Evolutionary conservation across 441 rosid species (phyloP).

Genomic region (Brassica hybrid): DNA sequence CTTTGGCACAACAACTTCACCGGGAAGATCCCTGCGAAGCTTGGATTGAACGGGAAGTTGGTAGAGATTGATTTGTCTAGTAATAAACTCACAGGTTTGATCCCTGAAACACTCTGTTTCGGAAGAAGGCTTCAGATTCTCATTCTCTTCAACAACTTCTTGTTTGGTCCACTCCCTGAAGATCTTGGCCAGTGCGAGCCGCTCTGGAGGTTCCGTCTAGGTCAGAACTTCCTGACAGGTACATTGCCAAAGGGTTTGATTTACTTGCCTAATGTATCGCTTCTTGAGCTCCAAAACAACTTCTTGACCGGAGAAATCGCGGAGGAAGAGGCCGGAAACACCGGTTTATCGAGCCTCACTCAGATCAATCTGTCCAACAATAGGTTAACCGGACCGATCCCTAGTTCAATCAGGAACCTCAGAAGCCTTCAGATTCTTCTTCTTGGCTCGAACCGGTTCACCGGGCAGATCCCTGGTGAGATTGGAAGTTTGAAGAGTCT

Average conservation of each 20-base stretch:
- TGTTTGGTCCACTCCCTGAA: conserved; percentile 78
- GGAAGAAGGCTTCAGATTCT: conserved; percentile 64
- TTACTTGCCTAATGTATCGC: conserved; percentile 66
- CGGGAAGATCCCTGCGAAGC: conserved; percentile 68
- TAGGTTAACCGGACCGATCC: conserved; percentile 63
- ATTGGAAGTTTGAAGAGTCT: conserved; percentile 64
- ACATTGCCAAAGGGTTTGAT: conserved; percentile 71
- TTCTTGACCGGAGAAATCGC: conserved; percentile 61
- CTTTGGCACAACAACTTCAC: no score
- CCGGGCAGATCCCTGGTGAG: conserved; percentile 63
- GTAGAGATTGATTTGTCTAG: conserved; percentile 73
- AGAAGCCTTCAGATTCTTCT: conserved; percentile 67
- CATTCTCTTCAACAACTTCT: conserved; percentile 72
- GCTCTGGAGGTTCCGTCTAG: conserved; percentile 64
- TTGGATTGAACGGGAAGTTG: conserved; percentile 72
- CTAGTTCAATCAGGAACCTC: conserved; percentile 64
- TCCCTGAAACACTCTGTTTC: conserved; percentile 71
- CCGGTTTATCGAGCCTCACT: conserved; percentile 48
- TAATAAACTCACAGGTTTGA: conserved; percentile 82
- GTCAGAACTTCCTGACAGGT: conserved; percentile 76
- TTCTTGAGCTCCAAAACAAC: conserved; percentile 79
- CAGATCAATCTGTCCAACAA: conserved; percentile 83
- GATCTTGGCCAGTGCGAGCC: conserved; percentile 75
- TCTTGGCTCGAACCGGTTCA: conserved; percentile 59
- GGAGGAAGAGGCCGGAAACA: conserved; percentile 16